Base-by-base conservation (phyloP, 2,329 filamentous ascomycete genomes). In the Fusarium napiforme region DNA sequence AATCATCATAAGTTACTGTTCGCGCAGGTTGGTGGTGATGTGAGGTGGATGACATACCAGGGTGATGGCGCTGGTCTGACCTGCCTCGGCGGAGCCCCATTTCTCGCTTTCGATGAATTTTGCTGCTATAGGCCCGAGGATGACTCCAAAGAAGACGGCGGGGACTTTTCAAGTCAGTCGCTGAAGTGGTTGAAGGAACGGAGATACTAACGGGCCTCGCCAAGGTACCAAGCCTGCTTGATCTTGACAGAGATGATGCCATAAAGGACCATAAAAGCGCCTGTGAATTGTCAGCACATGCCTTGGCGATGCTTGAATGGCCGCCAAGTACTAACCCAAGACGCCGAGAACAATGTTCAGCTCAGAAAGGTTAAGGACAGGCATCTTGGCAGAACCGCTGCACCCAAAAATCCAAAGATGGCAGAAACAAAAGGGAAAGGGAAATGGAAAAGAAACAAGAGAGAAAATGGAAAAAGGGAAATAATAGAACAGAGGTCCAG, bases 111-210 rank as follows among this genome's bases (percentile, higher is more conserved):
- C 82, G 21, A 91, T 77, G 49, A 91, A 86, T 46, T 84, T 88
- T 3, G 87, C 85, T 16, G 85, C 83, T 28, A 89, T 78, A 0
- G 89, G 89, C 0, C 89, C 89, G 5, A 91, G 81, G 0, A 84
- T 71, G 50, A 89, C 84, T 3, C 89, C 89, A 28, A 89, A 67
- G 7, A 86, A 28, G 21, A 91, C 83, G 4, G 89, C 87, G 8
- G 88, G 88, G 23, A 90, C 87, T 90, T 56, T 9, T 14, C 2
- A 7, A 5, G 10, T 61, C 4, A 67, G 53, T 52, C 21, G n/a
- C 19, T 19, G 14, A 15, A 19, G n/a, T 7, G 57, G 11, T 30
- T 11, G 21, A 7, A 18, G 28, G 16, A 7, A 46, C 12, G 23
- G 16, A 28, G 19, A 30, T 52, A 81, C 85, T 74, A 71, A 87